phyloP scores from a whole-genome alignment of 2,329 filamentous ascomycete species.

The Pezizomycotina sp. region DNA sequence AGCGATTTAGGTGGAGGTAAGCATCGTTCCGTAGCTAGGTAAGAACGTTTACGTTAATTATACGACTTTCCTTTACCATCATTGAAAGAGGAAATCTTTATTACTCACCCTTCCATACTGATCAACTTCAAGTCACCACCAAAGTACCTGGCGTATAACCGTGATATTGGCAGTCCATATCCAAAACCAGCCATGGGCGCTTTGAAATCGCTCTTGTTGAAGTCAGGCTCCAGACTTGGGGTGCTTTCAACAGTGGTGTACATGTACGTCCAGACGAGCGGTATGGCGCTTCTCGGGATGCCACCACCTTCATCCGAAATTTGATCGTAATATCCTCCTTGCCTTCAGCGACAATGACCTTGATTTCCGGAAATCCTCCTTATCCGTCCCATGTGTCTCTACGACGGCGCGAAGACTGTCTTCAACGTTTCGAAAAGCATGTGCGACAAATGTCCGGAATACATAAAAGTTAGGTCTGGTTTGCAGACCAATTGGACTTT shows the following conservation, averaged over 20 bases:
- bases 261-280: conserved; percentile 99
- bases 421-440: conserved; percentile 99
- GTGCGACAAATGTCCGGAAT: conserved; percentile 95
- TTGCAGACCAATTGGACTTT: conserved; percentile 95
- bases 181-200: conserved; percentile 98
- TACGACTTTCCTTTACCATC: not conserved
- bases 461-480: conserved; percentile 94
- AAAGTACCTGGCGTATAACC: conserved; percentile 91
- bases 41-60: conserved; percentile 14
- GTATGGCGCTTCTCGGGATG: conserved; percentile 81
- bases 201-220: conserved; percentile 98
- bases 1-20: conserved; percentile 95
- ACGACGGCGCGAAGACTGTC: conserved; percentile 91
- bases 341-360: conserved; percentile 92
- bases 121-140: conserved; percentile 94
- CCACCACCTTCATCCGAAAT: conserved; percentile 92
- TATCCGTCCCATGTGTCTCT: conserved; percentile 84
- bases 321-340: conserved; percentile 99
- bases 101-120: conserved; percentile 89
- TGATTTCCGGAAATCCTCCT: conserved; percentile 87
- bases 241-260: conserved; percentile 97
- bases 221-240: conserved; percentile 86
- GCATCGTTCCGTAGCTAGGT: conserved; percentile 93
- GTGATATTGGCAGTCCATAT: conserved; percentile 88
- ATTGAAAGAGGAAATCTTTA: conserved; percentile 5